Evolutionary conservation across 192 early-diverging fungal genomes (phyloP).

Genomic region (Thamnidium elegans): DNA sequence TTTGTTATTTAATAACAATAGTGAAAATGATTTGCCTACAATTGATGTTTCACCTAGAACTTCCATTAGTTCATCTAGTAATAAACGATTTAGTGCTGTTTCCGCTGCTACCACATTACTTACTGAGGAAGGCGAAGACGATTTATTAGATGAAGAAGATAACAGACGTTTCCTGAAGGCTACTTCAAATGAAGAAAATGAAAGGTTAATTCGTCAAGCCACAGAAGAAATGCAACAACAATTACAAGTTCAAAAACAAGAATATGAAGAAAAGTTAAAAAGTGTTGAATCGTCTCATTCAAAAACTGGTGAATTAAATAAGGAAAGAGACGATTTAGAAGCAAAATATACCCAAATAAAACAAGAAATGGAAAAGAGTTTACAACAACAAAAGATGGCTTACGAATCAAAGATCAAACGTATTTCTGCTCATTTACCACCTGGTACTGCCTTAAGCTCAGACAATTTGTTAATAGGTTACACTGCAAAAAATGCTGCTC

Average conservation of each 20-base stretch:
- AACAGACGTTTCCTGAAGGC: background rate
- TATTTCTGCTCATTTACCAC: slow-evolving; percentile 33
- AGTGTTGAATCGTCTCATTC: slow-evolving; percentile 40
- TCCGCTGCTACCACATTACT: background rate
- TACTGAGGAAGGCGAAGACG: too few relatives aligned
- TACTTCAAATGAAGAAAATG: slow-evolving; percentile 12
- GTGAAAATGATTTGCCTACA: slow-evolving; percentile 17
- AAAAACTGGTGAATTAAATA: slow-evolving; percentile 35
- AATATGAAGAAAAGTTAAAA: slow-evolving; percentile 51
- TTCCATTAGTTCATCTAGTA: slow-evolving; percentile 5
- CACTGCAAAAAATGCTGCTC: slow-evolving; percentile 21
- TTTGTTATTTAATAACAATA: slow-evolving; percentile 8
- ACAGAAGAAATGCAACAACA: slow-evolving; percentile 53
- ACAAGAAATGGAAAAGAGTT: slow-evolving; percentile 48
- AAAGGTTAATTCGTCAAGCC: slow-evolving; percentile 39
- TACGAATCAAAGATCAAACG: slow-evolving; percentile 54
- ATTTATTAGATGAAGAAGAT: slow-evolving; percentile 10
- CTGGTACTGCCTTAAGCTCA: slow-evolving; percentile 6
- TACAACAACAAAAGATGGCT: slow-evolving; percentile 51
- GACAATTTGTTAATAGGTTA: slow-evolving; percentile 29
- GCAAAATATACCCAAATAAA: slow-evolving; percentile 41
- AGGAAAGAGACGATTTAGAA: slow-evolving; percentile 18
- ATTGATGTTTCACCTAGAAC: slow-evolving; percentile 11
- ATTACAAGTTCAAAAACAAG: slow-evolving; percentile 46
- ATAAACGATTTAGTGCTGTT: background rate